Evolutionary conservation across 352 stramenopile species (phyloP), one percentile per base, ranked within the genome.

Genomic region (Phytophthora hibernalis): DNA sequence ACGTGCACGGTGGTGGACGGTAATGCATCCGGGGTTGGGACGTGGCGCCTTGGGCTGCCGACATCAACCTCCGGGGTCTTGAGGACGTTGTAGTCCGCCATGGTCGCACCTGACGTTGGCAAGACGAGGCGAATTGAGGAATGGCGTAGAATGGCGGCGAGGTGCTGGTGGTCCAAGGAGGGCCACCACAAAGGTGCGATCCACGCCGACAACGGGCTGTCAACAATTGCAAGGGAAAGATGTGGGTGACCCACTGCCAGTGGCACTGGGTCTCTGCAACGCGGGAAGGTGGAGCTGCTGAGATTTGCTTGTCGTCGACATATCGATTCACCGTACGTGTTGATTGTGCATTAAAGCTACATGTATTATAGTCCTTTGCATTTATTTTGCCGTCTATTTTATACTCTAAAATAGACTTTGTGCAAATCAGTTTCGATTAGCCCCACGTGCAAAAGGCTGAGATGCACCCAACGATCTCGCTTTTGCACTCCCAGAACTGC

Each of bases 41-140:
- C 20, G 26, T 59, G 45, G 24, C 4, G 43, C 4, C 35, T 20
- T 5, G 58, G 53, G 16, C 42, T 61, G 48, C 51, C 61, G 12
- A 15, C n/a, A 35, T 77, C 60, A 37, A 54, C 52, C 55, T 69
- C 56, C 13, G 72, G 68, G 21, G 64, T 77, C 57, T 80, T 72
- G 48, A 80, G 59, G 11, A 51, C 68, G 30, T 49, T 55, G 48
- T 75, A 80, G 47, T 68, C 48, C 38, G 54, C 35, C 72, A 80
- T 80, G 35, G 21, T 59, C 40, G 28, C 31, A 26, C 26, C 1
- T 42, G 33, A 54, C 38, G 18, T 59, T 37, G 54, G 38, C 53
- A 15, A 48, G 45, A 61, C 40, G 47, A 69, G 47, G 31, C 53
- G 26, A 66, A n/a, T 62, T 68, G 5, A 0, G 5, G 54, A 74